Evolutionary conservation across 2,329 filamentous ascomycete genomes (phyloP), one percentile per base, ranked within the genome.

Genomic region (Stachybotrys chartarum): DNA sequence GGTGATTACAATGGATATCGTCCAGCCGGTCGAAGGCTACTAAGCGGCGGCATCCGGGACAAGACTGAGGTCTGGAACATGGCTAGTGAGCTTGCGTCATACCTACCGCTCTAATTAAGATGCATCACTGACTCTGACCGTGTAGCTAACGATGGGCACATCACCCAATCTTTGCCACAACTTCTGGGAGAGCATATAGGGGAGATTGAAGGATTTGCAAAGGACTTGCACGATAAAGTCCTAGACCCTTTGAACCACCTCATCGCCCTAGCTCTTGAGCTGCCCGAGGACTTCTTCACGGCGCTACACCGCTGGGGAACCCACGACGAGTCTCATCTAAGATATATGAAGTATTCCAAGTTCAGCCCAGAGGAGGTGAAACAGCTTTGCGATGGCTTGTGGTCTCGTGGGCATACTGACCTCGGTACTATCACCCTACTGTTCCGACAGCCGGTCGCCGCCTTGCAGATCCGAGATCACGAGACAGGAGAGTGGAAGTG

Each of bases 281-380:
- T 87, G 0, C 80, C 81, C 0, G 76, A 82, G 42, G 82, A 86
- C 72, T 86, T 39, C 73, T 81, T 58, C 71, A 75, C 18, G 70
- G 80, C 59, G 0, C 16, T 68, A 7, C 84, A 87, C 64, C 73
- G 71, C 16, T 87, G 85, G 65, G 75, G 83, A 2, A 72, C 76
- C n/a, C 75, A 79, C 31, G 76, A 79, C 17, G 82, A 85, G 58
- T 80, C 82, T 30, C 82, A 85, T 56, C 72, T 85, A n/a, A 76
- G 84, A 3, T 85, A 84, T 64, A 85, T 85, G 81, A 74, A 78
- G 51, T 84, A 84, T 57, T 72, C 74, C 8, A 74, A 75, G 0
- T 78, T 81, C 42, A 74, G n/a, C n/a, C n/a, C n/a, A n/a, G n/a
- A n/a, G n/a, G n/a, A n/a, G n/a, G n/a, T n/a, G n/a, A n/a, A n/a